Base-by-base conservation (phyloP, 2,329 filamentous ascomycete species). In the Karstenula rhodostoma region DNA sequence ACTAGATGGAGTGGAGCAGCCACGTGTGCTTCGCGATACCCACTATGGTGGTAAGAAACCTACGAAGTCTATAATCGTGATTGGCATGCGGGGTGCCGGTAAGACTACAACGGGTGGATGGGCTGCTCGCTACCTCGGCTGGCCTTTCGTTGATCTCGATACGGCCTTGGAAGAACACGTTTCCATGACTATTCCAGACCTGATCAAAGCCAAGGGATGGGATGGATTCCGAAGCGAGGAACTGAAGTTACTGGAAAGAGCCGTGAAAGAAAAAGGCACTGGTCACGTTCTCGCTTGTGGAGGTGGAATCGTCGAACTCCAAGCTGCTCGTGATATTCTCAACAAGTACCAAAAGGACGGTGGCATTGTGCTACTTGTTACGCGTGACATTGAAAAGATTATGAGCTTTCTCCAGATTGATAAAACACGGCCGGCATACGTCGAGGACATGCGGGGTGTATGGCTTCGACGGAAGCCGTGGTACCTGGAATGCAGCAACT, bases 51-150 rank as follows among this genome's bases (percentile, higher is more conserved):
- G 73, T n/a, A 73, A 69, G 19, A 70, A 67, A 5, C 68, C 77
- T 32, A 67, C 87, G 68, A 85, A 86, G 50, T 97, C 94, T 0
- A 89, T 98, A 54, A 93, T 97, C 79, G 90, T 99, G 62, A 94
- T 99, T 67, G 95, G 95, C 10, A 99, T 99, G 95, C 89, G 95
- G 66, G 95, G 95, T 58, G 95, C 94, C 43, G 95, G 95, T 27
- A 99, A 99, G 82, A 97, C 95, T 0, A 99, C 95, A 0, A 90
- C 92, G 37, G 95, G 95, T 56, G 86, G 87, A 15, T 97, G 94
- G 92, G 90, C 95, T 72, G 89, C 91, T 0, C 86, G 86, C 62
- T 86, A 90, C 29, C 82, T 98, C 1, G 87, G 88, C 52, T 89
- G 93, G 73, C 88, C 90, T 7, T 89, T 97, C 62, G 81, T 96